Conservation (phyloP, 495 filamentous ascomycete species). For the Penicillium atrosanguineum region DNA sequence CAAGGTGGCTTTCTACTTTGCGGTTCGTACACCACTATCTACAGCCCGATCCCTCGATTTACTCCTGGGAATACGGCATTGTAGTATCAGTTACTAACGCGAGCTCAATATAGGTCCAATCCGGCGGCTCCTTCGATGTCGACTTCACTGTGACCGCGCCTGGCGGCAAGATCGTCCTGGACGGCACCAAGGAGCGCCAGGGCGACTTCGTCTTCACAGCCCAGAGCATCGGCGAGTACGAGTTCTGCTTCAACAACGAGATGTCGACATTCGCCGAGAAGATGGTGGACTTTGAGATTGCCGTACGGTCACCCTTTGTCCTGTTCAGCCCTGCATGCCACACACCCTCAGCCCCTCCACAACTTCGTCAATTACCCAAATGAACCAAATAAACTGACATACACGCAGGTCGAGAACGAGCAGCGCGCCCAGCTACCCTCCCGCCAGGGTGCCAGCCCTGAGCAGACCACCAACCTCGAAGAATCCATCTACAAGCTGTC, state of each 20-base stretch:
- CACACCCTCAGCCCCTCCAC: background rate
- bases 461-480: slow-evolving; percentile 88
- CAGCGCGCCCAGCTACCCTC: slow-evolving; percentile 75
- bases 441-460: slow-evolving; percentile 85
- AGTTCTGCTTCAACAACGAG: slow-evolving; percentile 97
- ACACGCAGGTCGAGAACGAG: slow-evolving; percentile 86
- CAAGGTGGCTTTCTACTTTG: slow-evolving; percentile 98
- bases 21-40: slow-evolving; percentile 56
- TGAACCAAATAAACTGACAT: slow-evolving; percentile 10
- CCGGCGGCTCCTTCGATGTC: slow-evolving; percentile 92
- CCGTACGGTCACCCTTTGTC: slow-evolving; percentile 59
- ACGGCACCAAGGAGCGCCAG: slow-evolving; percentile 89
- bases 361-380: background rate
- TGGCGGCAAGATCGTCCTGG: slow-evolving; percentile 75
- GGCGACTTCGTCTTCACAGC: slow-evolving; percentile 99
- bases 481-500: slow-evolving; percentile 97
- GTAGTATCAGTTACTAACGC: slow-evolving; percentile 4
- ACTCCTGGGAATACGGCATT: background rate
- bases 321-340: background rate
- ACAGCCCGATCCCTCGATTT: background rate
- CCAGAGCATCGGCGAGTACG: slow-evolving; percentile 87
- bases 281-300: slow-evolving; percentile 97
- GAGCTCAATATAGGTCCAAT: slow-evolving; percentile 70
- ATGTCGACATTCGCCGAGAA: slow-evolving; percentile 99
- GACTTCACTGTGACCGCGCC: slow-evolving; percentile 88